Percentiles rank a stretch among this genome's conserved stretches.
phyloP scores from a whole-genome alignment of 371 early-diverging fungal genomes.

The Rhizopus delemar region DNA sequence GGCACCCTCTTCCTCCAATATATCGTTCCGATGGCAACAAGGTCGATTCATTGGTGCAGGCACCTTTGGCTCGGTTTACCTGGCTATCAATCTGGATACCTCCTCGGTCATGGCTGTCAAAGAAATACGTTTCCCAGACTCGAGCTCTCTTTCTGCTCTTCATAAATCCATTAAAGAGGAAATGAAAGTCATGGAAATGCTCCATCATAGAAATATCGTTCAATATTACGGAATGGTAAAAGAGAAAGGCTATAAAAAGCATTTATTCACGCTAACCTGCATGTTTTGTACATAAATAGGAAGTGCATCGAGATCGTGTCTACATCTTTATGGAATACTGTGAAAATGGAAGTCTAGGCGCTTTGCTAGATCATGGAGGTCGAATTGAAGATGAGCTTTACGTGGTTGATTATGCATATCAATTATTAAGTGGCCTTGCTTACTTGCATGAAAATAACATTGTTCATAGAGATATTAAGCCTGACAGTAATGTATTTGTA shows the following conservation, averaged over 20 bases:
- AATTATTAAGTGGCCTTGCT: constrained; percentile 86
- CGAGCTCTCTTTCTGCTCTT: constrained; percentile 64
- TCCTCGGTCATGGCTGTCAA: constrained; percentile 93
- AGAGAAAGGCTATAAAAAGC: neutral
- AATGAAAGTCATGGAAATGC: constrained; percentile 88
- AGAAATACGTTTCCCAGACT: constrained; percentile 87
- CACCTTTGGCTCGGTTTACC: constrained; percentile 84
- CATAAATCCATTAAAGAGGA: constrained; percentile 83
- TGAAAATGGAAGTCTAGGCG: constrained; percentile 79
- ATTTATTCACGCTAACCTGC: neutral
- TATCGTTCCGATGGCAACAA: constrained; percentile 85
- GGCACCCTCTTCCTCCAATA: constrained; percentile 73
- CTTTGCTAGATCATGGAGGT: constrained; percentile 78
- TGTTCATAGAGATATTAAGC: constrained; percentile 92
- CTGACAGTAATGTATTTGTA: constrained; percentile 65
- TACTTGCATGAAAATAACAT: constrained; percentile 87
- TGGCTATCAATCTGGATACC: constrained; percentile 82
- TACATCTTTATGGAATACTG: constrained; percentile 96
- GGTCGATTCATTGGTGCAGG: constrained; percentile 88
- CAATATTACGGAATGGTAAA: constrained; percentile 80
- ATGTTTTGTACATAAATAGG: constrained; percentile 33
- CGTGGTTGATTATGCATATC: constrained; percentile 76
- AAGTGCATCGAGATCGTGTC: constrained; percentile 88
- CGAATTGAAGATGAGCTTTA: constrained; percentile 76
- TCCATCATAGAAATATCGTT: constrained; percentile 89